These are phyloP conservation scores for Globisporangium radiosum DNA, from an alignment of 352 stramenopile genomes.

Conservation along the genomic window DNA sequence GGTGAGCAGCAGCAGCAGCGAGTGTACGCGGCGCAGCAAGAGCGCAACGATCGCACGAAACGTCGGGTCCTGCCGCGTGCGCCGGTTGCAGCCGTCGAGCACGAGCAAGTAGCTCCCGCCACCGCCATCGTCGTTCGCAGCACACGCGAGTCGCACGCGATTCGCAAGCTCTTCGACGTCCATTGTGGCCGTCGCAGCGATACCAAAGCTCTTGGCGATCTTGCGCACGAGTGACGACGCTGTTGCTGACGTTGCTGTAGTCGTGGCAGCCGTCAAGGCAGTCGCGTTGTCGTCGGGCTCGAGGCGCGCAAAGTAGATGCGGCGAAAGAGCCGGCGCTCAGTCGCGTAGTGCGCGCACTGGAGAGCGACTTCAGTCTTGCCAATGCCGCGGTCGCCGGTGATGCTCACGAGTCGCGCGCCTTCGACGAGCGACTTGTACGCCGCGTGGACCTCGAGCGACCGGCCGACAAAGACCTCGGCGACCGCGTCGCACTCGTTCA, in stretches of 20 bases:
- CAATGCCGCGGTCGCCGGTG: conserved; percentile 61
- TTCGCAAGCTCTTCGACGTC: conserved; percentile 45
- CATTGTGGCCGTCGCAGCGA: conserved; percentile 1
- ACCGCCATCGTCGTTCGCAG: conserved; percentile 13
- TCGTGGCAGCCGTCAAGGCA: too few relatives aligned
- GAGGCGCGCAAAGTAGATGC: conserved; percentile 67
- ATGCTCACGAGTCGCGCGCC: conserved; percentile 68
- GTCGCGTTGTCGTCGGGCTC: conserved; percentile 17
- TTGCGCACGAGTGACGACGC: conserved; percentile 11
- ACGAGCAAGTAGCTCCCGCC: conserved; percentile 49
- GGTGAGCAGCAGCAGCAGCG: conserved; percentile 54
- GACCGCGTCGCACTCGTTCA: conserved; percentile 73
- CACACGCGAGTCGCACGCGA: conserved; percentile 37
- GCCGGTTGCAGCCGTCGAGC: conserved; percentile 67
- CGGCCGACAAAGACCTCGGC: conserved; percentile 70
- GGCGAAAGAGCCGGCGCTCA: conserved; percentile 57
- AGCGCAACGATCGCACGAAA: conserved; percentile 43
- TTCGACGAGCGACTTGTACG: conserved; percentile 74
- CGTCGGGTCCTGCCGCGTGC: conserved; percentile 27
- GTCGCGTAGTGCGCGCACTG: conserved; percentile 75
- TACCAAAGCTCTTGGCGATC: conserved; percentile 37
- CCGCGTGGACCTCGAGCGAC: conserved; percentile 75
- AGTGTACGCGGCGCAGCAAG: conserved; percentile 60
- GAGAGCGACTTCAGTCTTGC: conserved; percentile 77
- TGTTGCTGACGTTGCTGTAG: too few relatives aligned